phyloP scores from a whole-genome alignment of 2,329 filamentous ascomycete species.

The Chaetomiaceae sp. region DNA sequence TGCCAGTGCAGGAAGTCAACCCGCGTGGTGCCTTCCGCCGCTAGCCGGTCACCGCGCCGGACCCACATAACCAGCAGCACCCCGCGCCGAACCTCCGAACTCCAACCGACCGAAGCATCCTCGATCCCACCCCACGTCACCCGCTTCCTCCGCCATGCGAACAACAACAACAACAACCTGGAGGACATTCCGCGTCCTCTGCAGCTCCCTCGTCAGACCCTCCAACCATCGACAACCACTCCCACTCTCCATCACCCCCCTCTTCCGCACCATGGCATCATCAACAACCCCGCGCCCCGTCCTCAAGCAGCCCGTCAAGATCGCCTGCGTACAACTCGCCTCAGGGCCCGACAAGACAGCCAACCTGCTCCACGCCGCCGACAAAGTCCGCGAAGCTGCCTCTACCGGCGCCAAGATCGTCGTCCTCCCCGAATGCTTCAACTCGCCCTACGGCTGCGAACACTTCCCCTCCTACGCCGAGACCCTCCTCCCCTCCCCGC shows the following conservation, averaged over 20 bases:
- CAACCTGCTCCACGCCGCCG: conserved; percentile 77
- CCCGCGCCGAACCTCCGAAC: conserved; percentile 18
- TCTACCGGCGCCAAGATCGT: conserved; percentile 74
- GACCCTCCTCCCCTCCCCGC: conserved; percentile 72
- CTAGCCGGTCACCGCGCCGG: conserved; percentile 1
- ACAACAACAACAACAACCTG: conserved; percentile 11
- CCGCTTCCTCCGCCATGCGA: conserved; percentile 16
- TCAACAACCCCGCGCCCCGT: conserved; percentile 36
- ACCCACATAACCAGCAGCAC: conserved; percentile 8
- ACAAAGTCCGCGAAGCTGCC: conserved; percentile 79
- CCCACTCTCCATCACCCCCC: conserved; percentile 10
- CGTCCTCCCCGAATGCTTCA: conserved; percentile 97
- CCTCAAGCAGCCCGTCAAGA: conserved; percentile 71
- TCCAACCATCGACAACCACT: conserved; percentile 5
- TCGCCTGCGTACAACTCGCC: conserved; percentile 77
- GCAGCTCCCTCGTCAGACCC: conserved; percentile 1
- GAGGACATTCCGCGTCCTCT: conserved; percentile 19
- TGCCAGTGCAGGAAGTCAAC: no score
- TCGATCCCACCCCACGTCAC: not conserved
- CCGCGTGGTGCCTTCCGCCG: conserved; percentile 6
- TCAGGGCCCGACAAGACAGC: conserved; percentile 75
- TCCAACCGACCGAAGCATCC: not conserved
- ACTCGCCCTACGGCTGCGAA: conserved; percentile 88
- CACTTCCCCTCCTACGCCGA: conserved; percentile 93
- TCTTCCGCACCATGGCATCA: conserved; percentile 33